These are phyloP conservation scores for Isabelozyma gotoi DNA, from an alignment of 805 yeast genomes.

Conservation along the genomic window DNA sequence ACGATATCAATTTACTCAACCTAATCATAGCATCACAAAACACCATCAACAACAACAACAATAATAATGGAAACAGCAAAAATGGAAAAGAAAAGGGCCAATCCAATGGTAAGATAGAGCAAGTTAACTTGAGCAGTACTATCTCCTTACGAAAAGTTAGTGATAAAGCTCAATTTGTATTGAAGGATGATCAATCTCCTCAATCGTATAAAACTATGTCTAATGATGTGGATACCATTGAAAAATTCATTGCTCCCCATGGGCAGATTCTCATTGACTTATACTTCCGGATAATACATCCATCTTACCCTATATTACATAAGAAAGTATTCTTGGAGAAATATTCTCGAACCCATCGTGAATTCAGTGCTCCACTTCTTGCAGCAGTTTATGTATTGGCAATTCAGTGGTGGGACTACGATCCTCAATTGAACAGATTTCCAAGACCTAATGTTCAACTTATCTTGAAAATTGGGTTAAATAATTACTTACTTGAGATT, in stretches of 20 bases:
- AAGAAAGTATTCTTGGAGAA: constrained; percentile 90
- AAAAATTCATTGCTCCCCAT: constrained; percentile 85
- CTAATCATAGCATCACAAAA: constrained; percentile 46
- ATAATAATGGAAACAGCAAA: constrained; percentile 29
- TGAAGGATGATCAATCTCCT: constrained; percentile 78
- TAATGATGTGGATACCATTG: constrained; percentile 79
- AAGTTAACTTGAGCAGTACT: constrained; percentile 67
- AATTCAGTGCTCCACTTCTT: constrained; percentile 83
- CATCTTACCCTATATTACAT: constrained; percentile 87
- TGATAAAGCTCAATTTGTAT: constrained; percentile 67
- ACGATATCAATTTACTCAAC: constrained; percentile 70
- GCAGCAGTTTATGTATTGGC: constrained; percentile 91
- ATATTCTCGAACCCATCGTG: constrained; percentile 86
- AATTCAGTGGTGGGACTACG: constrained; percentile 92
- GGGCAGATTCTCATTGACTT: constrained; percentile 79
- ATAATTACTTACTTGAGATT: constrained; percentile 71
- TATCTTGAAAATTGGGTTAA: constrained; percentile 50
- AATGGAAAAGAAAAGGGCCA: constrained; percentile 6
- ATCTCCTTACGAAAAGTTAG: constrained; percentile 79
- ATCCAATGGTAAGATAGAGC: constrained; percentile 57
- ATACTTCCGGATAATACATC: constrained; percentile 84
- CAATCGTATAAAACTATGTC: constrained; percentile 68
- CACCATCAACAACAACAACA: constrained; percentile 3
- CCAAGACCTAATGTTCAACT: constrained; percentile 73
- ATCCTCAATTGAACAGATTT: constrained; percentile 68